Conservation (phyloP, 2,329 filamentous ascomycete genomes). For the Fusarium oxysporum region DNA sequence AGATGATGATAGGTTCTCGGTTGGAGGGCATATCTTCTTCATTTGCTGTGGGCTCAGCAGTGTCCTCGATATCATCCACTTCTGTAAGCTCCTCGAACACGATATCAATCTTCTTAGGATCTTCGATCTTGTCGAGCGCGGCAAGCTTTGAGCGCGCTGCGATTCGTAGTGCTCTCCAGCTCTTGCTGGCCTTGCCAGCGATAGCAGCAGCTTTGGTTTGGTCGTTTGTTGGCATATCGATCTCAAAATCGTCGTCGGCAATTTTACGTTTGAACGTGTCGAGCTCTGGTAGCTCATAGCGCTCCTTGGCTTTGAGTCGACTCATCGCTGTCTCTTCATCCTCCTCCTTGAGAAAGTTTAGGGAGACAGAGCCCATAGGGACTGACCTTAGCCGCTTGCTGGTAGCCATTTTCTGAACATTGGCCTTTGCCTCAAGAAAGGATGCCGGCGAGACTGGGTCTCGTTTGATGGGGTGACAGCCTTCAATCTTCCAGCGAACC, state of each 20-base stretch:
- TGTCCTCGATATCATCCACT: constrained; percentile 50
- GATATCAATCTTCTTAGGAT: constrained; percentile 75
- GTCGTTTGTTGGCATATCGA: constrained; percentile 80
- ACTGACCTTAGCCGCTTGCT: constrained; percentile 76
- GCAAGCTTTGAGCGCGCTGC: constrained; percentile 79
- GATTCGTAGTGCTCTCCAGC: constrained; percentile 88
- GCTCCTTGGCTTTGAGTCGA: constrained; percentile 72
- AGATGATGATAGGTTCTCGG: constrained; percentile 71
- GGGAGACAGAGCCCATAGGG: constrained; percentile 78
- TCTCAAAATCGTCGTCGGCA: constrained; percentile 83
- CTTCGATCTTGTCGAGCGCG: constrained; percentile 88
- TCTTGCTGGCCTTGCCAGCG: constrained; percentile 86
- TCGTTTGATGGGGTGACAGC: constrained; percentile 86
- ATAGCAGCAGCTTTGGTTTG: constrained; percentile 66
- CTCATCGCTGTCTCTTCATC: constrained; percentile 71
- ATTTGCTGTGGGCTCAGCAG: constrained; percentile 48
- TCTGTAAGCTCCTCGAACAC: constrained; percentile 66
- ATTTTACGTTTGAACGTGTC: constrained; percentile 79
- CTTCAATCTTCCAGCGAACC: constrained; percentile 98
- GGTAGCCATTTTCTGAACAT: constrained; percentile 73
- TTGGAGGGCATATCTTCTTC: constrained; percentile 60
- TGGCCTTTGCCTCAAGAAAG: constrained; percentile 76
- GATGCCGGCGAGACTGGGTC: constrained; percentile 75
- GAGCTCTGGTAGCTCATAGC: constrained; percentile 76
- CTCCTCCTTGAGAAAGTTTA: constrained; percentile 81